phyloP scores from a whole-genome alignment of 768 basidiomycete species.

The Termitomyces heimii region DNA sequence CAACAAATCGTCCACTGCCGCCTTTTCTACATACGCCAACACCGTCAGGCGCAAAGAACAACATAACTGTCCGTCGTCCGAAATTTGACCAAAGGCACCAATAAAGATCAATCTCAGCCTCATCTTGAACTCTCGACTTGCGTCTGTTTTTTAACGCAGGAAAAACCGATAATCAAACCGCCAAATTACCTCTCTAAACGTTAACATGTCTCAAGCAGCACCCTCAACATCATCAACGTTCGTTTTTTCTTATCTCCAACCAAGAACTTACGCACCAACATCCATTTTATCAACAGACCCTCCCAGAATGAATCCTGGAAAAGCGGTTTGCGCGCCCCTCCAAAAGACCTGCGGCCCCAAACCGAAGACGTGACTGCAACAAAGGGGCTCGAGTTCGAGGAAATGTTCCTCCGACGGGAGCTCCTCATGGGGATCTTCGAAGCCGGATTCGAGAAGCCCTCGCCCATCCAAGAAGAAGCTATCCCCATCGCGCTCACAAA shows the following conservation, averaged over 20 bases:
- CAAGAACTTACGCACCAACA: not conserved
- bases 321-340: conserved; percentile 71
- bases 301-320: conserved; percentile 57
- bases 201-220: conserved; percentile 23
- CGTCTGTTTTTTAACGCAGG: conserved; percentile 3
- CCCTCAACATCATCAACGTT: conserved; percentile 28
- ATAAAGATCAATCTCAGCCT: conserved; percentile 6
- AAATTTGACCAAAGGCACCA: not conserved
- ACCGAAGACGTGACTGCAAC: conserved; percentile 96
- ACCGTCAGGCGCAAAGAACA: conserved; percentile 1
- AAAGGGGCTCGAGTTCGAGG: conserved; percentile 94
- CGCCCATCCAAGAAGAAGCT: conserved; percentile 98
- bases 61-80: not conserved
- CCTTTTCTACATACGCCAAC: not conserved
- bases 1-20: not conserved
- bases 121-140: conserved; percentile 4
- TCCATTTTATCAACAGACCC: conserved; percentile 18
- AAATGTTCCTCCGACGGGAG: conserved; percentile 87
- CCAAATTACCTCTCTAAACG: not conserved
- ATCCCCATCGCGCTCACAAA: conserved; percentile 92
- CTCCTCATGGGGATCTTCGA: conserved; percentile 99
- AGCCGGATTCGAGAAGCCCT: conserved; percentile 94
- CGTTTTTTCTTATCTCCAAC: conserved; percentile 5
- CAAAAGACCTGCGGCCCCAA: conserved; percentile 90
- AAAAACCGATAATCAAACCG: not conserved